Evolutionary conservation across 1,284 basidiomycete species (phyloP).

Genomic region (Omphalotus olearius): DNA sequence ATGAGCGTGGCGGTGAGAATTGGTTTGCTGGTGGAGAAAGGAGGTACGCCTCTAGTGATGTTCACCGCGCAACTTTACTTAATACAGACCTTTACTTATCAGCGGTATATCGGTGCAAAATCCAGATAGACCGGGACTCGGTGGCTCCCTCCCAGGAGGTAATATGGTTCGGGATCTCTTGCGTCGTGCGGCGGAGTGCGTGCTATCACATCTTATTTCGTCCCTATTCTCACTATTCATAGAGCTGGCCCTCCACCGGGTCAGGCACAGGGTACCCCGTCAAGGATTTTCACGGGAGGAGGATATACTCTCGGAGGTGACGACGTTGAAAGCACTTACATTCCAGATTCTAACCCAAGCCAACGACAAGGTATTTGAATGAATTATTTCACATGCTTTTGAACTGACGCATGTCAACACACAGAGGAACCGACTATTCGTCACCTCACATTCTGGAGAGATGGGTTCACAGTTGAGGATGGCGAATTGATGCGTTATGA

Average conservation of each 20-base stretch:
- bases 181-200: conserved; percentile 77
- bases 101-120: conserved; percentile 92
- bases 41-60: conserved; percentile 48
- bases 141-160: conserved; percentile 44
- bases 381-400: background rate
- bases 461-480: conserved; percentile 93
- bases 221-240: conserved; percentile 5
- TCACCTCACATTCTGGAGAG: conserved; percentile 88
- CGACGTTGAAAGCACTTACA: conserved; percentile 65
- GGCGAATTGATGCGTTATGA: conserved; percentile 85
- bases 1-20: conserved; percentile 45
- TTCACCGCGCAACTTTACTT: background rate
- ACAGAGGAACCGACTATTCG: conserved; percentile 64
- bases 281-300: conserved; percentile 54
- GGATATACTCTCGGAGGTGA: conserved; percentile 88
- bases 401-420: conserved; percentile 16
- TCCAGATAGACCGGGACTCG: conserved; percentile 51
- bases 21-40: conserved; percentile 88
- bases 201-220: conserved; percentile 17
- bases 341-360: conserved; percentile 64
- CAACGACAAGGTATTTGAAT: conserved; percentile 21
- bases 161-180: conserved; percentile 80
- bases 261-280: conserved; percentile 21
- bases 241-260: conserved; percentile 42
- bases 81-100: conserved; percentile 4